Conservation (phyloP, 2,329 filamentous ascomycete genomes). For the Herpomyces periplanetae region DNA sequence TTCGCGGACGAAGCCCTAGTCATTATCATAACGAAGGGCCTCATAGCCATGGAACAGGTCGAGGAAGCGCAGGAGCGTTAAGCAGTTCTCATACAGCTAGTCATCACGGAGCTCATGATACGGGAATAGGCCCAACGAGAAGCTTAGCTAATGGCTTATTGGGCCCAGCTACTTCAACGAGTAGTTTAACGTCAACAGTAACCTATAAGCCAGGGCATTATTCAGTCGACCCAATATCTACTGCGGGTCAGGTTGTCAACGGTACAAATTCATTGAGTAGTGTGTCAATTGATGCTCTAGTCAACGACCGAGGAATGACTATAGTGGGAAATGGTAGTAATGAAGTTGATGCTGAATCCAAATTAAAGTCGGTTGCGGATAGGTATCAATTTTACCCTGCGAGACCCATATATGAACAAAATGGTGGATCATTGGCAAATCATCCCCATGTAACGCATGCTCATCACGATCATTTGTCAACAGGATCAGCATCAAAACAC, state of each 20-base stretch:
- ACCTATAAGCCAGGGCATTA: conserved; percentile 7
- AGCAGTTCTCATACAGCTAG: conserved; percentile 17
- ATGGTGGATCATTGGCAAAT: too few relatives aligned
- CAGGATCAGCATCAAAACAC: conserved; percentile 5
- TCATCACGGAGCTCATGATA: conserved; percentile 6
- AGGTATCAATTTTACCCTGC: conserved; percentile 13
- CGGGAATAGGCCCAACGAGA: conserved; percentile 4
- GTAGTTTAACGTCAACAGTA: conserved; percentile 7
- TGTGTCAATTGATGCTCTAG: too few relatives aligned
- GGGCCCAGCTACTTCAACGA: conserved; percentile 1
- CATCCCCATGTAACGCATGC: too few relatives aligned
- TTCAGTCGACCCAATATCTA: conserved; percentile 9
- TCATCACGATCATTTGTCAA: conserved; percentile 6
- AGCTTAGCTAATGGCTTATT: background rate
- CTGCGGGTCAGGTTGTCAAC: too few relatives aligned
- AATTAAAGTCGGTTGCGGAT: too few relatives aligned
- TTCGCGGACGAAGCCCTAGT: conserved; percentile 43
- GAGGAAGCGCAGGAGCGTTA: conserved; percentile 15
- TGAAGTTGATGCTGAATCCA: too few relatives aligned
- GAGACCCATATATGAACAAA: conserved; percentile 10
- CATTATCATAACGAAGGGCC: conserved; percentile 19
- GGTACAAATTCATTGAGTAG: too few relatives aligned
- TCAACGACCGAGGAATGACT: too few relatives aligned
- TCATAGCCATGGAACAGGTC: conserved; percentile 7
- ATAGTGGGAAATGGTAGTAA: too few relatives aligned